phyloP scores from a whole-genome alignment of 139 green algal genomes.

The Penium margaritaceum region DNA sequence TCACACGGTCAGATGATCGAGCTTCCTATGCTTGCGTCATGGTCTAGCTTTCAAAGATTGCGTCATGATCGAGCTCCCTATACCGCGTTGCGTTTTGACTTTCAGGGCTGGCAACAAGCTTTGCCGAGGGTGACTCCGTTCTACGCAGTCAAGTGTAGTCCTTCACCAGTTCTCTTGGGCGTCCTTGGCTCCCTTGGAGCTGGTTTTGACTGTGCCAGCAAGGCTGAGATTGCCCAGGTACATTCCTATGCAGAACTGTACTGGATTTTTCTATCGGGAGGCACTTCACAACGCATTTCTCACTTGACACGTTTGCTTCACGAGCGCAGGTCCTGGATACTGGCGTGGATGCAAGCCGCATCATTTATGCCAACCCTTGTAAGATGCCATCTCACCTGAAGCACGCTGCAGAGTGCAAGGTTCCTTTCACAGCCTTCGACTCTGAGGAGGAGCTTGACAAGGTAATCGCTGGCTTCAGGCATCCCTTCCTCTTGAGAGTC shows the following conservation, averaged over 20 bases:
- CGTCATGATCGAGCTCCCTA: no score
- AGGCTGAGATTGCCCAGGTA: conserved; percentile 76
- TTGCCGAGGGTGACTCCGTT: conserved; percentile 83
- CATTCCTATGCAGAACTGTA: no score
- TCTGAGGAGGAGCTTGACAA: conserved; percentile 84
- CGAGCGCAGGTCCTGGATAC: conserved; percentile 36
- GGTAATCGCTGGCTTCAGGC: conserved; percentile 51
- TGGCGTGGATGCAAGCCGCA: conserved; percentile 66
- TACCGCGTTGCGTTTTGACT: conserved; percentile 49
- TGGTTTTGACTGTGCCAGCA: conserved; percentile 90
- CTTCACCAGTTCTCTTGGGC: conserved; percentile 69
- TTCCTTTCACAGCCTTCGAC: conserved; percentile 87
- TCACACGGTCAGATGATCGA: no score
- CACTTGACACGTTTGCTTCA: conserved; percentile 1
- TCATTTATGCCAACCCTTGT: conserved; percentile 91
- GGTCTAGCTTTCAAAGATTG: no score
- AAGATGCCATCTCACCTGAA: conserved; percentile 80
- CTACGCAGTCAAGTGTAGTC: conserved; percentile 94
- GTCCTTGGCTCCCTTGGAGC: conserved; percentile 73
- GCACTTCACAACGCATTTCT: not conserved
- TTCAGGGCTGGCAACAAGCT: conserved; percentile 64
- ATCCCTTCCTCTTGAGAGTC: not conserved
- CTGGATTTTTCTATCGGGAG: not conserved
- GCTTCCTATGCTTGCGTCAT: no score
- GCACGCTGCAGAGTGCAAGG: conserved; percentile 46